A percentile compares a stretch with the other conserved stretches of the same genome.
phyloP scores from a whole-genome alignment of 352 stramenopile genomes.

The Phytophthora pistaciae region DNA sequence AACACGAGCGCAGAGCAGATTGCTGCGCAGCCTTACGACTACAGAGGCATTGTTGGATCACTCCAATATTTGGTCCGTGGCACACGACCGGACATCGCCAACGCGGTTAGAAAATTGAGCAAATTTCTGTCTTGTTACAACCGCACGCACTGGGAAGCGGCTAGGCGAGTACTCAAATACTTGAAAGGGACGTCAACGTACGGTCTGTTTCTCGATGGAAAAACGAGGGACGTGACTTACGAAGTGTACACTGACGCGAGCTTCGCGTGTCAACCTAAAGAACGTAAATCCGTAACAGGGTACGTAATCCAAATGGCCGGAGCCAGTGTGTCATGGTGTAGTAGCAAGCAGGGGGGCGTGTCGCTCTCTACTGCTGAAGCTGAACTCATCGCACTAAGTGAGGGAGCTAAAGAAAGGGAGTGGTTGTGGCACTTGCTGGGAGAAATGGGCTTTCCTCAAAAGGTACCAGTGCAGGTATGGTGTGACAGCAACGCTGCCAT shows the following conservation, averaged over 20 bases:
- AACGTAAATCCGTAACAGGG: too few relatives aligned
- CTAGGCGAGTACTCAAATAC: conserved; percentile 32
- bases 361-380: conserved; percentile 3
- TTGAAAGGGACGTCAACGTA: conserved; percentile 25
- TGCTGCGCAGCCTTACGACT: conserved; percentile 26
- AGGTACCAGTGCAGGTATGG: conserved; percentile 3
- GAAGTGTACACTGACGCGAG: conserved; percentile 9
- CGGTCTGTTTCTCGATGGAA: conserved; percentile 13
- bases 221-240: conserved; percentile 7
- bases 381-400: background rate
- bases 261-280: background rate
- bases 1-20: conserved; percentile 26
- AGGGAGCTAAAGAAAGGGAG: background rate
- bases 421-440: background rate
- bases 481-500: conserved; percentile 8
- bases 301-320: background rate
- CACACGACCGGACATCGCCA: conserved; percentile 38
- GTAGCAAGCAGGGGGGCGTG: conserved; percentile 6
- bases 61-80: conserved; percentile 39
- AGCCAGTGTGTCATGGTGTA: conserved; percentile 5
- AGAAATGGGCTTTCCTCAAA: conserved; percentile 5
- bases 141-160: conserved; percentile 31
- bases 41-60: conserved; percentile 24
- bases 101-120: conserved; percentile 37
- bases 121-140: conserved; percentile 42